Percentiles rank a stretch among this genome's conserved stretches.
These are phyloP conservation scores for Adansonia digitata DNA, from an alignment of 345 rosid genomes.

Conservation along the genomic window DNA sequence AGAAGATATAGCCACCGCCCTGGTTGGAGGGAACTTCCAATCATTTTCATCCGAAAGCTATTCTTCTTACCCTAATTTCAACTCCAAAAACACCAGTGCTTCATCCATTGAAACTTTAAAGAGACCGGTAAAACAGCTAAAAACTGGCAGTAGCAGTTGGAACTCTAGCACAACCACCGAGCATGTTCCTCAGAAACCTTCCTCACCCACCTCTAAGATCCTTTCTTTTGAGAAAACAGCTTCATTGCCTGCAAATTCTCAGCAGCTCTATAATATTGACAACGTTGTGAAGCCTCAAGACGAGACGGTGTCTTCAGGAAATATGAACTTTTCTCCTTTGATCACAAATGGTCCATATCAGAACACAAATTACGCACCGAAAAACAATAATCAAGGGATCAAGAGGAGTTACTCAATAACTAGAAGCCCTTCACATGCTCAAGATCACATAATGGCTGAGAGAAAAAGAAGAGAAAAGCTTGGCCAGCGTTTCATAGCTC, in stretches of 20 bases:
- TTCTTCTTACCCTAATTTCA: slow-evolving; percentile 22
- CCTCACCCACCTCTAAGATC: slow-evolving; percentile 17
- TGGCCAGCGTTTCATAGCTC: slow-evolving; percentile 52
- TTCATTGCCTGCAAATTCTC: slow-evolving; percentile 9
- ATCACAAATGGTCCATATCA: background rate
- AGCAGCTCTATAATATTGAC: slow-evolving; percentile 15
- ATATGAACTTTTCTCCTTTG: slow-evolving; percentile 5
- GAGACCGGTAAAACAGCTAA: slow-evolving; percentile 27
- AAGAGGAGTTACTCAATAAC: slow-evolving; percentile 14
- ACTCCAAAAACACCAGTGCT: slow-evolving; percentile 8
- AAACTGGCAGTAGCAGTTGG: slow-evolving; percentile 23
- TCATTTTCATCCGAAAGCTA: slow-evolving; percentile 34
- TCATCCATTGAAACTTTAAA: slow-evolving; percentile 15
- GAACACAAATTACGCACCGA: slow-evolving; percentile 12
- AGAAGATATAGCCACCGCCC: slow-evolving; percentile 22
- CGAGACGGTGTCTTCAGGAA: slow-evolving; percentile 19
- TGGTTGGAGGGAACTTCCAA: slow-evolving; percentile 7
- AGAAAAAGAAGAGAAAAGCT: slow-evolving; percentile 58
- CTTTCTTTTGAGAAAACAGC: slow-evolving; percentile 26
- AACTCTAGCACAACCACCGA: slow-evolving; percentile 21
- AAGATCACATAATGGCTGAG: slow-evolving; percentile 51
- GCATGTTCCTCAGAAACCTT: slow-evolving; percentile 1
- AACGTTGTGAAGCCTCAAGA: slow-evolving; percentile 19
- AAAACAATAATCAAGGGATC: background rate
- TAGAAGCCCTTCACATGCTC: slow-evolving; percentile 35